A percentile compares a stretch with the other conserved stretches of the same genome.
Conservation (phyloP, 768 basidiomycete species). For the Lactarius indigo region DNA sequence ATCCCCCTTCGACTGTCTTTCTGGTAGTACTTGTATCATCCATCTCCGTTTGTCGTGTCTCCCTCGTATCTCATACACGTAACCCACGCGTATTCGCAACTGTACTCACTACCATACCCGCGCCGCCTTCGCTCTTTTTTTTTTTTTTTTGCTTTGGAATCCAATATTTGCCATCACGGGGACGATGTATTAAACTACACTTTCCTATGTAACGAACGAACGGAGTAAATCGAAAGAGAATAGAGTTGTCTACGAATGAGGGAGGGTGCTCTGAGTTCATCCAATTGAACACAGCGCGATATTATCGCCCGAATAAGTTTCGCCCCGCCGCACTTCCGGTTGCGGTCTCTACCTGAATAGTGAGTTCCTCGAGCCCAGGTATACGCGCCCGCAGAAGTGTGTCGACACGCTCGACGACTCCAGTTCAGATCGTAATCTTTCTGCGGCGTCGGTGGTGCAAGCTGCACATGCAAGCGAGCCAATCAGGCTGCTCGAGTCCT, state of each 20-base stretch:
- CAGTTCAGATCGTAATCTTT: slow-evolving; percentile 60
- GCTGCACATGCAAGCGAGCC: slow-evolving; percentile 93
- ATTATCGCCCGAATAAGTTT: slow-evolving; percentile 8
- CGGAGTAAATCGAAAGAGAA: slow-evolving; percentile 15
- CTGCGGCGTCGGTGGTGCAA: slow-evolving; percentile 38
- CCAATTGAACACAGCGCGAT: neutral
- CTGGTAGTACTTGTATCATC: slow-evolving; percentile 11
- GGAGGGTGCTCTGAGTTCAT: too few species aligned
- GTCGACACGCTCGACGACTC: slow-evolving; percentile 75
- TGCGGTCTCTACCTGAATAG: slow-evolving; percentile 71
- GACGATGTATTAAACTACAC: slow-evolving; percentile 24
- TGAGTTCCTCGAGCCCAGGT: slow-evolving; percentile 80
- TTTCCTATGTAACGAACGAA: slow-evolving; percentile 24
- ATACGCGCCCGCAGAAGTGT: slow-evolving; percentile 66
- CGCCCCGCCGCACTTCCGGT: neutral
- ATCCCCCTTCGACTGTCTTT: neutral
- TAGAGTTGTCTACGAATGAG: slow-evolving; percentile 8
- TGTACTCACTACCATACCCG: slow-evolving; percentile 25
- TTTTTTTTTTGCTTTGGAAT: slow-evolving; percentile 11
- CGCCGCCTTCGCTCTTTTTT: slow-evolving; percentile 17
- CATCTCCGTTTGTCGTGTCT: slow-evolving; percentile 2
- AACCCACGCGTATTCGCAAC: slow-evolving; percentile 21
- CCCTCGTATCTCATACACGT: slow-evolving; percentile 6
- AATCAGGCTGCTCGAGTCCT: slow-evolving; percentile 79
- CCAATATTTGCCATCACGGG: slow-evolving; percentile 21